phyloP scores from a whole-genome alignment of 2,329 filamentous ascomycete species.

The Aspergillus fumigatiaffinis region DNA sequence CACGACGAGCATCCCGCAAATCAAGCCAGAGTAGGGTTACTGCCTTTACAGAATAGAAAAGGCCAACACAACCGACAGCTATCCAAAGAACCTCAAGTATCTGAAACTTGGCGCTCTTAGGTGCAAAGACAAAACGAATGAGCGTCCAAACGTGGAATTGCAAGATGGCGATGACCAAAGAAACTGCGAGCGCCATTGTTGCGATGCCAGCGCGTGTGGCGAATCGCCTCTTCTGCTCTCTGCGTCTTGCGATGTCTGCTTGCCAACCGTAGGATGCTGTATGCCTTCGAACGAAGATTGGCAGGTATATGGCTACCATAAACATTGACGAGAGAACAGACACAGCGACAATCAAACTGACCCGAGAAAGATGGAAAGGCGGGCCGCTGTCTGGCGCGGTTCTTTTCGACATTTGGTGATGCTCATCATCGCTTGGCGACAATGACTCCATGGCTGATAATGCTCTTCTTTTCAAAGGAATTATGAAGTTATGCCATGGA shows the following conservation, averaged over 20 bases:
- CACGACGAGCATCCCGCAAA: neutral
- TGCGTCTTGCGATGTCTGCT: neutral
- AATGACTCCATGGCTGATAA: neutral
- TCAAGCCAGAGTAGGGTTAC: slow-evolving; percentile 3
- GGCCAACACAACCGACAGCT: neutral
- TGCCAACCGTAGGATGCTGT: neutral
- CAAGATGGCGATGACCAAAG: neutral
- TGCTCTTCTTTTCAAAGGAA: slow-evolving; percentile 25
- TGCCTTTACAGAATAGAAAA: slow-evolving; percentile 1
- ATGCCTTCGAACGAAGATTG: neutral
- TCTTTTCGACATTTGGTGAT: neutral
- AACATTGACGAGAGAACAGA: neutral
- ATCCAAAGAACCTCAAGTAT: neutral
- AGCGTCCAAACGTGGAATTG: neutral
- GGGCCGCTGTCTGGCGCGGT: neutral
- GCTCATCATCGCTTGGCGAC: neutral
- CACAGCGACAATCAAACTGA: neutral
- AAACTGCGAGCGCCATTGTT: neutral
- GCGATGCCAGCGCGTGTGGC: neutral
- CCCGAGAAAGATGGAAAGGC: neutral
- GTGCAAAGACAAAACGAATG: neutral
- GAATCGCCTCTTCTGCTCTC: neutral
- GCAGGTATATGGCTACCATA: neutral
- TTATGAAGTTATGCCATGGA: slow-evolving; percentile 39
- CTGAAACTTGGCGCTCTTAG: neutral